A percentile compares a stretch with the other conserved stretches of the same genome.
phyloP scores from a whole-genome alignment of 371 early-diverging fungal genomes.

The Mucor indicus region DNA sequence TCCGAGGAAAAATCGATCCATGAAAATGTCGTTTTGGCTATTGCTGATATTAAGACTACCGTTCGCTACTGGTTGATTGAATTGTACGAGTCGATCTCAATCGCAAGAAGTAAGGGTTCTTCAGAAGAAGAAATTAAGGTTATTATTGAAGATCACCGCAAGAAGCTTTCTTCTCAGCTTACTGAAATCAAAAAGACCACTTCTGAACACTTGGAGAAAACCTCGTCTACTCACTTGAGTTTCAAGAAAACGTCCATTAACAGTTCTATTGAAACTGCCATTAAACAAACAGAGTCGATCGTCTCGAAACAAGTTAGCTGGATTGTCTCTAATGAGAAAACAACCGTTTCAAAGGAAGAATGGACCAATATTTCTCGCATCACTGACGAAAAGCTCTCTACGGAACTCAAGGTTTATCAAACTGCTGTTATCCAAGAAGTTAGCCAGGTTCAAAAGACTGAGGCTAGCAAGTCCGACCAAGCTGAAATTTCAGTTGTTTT shows the following conservation, averaged over 20 bases:
- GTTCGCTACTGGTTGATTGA: constrained; percentile 33
- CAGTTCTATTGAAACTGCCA: constrained; percentile 24
- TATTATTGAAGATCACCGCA: constrained; percentile 22
- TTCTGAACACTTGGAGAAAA: constrained; percentile 9
- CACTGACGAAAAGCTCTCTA: constrained; percentile 23
- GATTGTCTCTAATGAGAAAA: constrained; percentile 19
- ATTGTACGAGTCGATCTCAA: constrained; percentile 16
- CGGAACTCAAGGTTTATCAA: constrained; percentile 30
- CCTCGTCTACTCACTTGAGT: constrained; percentile 10
- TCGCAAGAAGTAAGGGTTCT: constrained; percentile 25
- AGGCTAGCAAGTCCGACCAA: constrained; percentile 10
- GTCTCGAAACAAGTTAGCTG: constrained; percentile 16
- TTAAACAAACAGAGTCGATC: constrained; percentile 21
- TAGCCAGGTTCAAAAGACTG: constrained; percentile 10
- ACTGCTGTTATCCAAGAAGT: constrained; percentile 25
- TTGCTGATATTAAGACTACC: constrained; percentile 30
- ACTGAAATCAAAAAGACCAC: constrained; percentile 9
- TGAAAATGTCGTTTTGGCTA: constrained; percentile 22
- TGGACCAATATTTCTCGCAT: constrained; percentile 17
- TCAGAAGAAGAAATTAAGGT: constrained; percentile 33
- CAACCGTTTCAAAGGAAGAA: constrained; percentile 16
- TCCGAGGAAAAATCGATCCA: constrained; percentile 2
- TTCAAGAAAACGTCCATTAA: constrained; percentile 15
- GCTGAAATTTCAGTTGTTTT: constrained; percentile 16
- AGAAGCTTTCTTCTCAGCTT: constrained; percentile 20